These are phyloP conservation scores for Colletotrichum caudatum DNA, from an alignment of 2,329 filamentous ascomycete genomes.

Conservation along the genomic window DNA sequence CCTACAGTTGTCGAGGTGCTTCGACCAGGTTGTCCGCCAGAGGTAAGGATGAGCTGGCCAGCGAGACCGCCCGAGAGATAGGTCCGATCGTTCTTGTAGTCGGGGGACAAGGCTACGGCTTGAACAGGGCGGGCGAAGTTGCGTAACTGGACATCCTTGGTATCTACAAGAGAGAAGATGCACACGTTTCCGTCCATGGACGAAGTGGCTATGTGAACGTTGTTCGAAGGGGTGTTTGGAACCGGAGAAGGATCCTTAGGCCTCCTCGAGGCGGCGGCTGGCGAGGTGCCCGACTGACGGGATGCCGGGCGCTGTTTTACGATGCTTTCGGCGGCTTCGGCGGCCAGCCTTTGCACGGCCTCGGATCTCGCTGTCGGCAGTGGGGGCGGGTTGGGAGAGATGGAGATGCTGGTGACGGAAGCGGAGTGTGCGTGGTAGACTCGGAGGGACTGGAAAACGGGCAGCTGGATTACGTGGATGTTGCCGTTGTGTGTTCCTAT, in stretches of 20 bases:
- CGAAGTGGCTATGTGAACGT: slow-evolving; percentile 92
- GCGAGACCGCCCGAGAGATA: slow-evolving; percentile 93
- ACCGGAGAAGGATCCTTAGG: slow-evolving; percentile 67
- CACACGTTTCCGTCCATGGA: slow-evolving; percentile 98
- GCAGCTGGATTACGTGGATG: slow-evolving; percentile 89
- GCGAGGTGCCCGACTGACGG: slow-evolving; percentile 55
- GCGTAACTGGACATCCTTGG: slow-evolving; percentile 89
- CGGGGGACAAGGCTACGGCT: slow-evolving; percentile 91
- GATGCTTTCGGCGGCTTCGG: slow-evolving; percentile 52
- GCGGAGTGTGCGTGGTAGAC: slow-evolving; percentile 94
- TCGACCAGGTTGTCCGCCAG: slow-evolving; percentile 81
- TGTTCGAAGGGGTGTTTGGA: slow-evolving; percentile 83
- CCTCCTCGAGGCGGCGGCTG: slow-evolving; percentile 64
- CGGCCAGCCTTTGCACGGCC: slow-evolving; percentile 51
- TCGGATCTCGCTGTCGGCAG: slow-evolving; percentile 60
- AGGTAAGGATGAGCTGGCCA: slow-evolving; percentile 87
- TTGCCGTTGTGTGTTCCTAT: slow-evolving; percentile 97
- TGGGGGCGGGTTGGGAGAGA: slow-evolving; percentile 83
- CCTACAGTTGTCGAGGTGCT: slow-evolving; percentile 89
- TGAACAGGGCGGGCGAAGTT: slow-evolving; percentile 96
- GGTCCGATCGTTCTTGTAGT: slow-evolving; percentile 88
- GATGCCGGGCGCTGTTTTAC: slow-evolving; percentile 47
- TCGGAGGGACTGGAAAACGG: slow-evolving; percentile 82
- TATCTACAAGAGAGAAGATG: slow-evolving; percentile 85
- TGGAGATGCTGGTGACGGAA: slow-evolving; percentile 88